These are phyloP conservation scores for Atractiella rhizophila DNA, from an alignment of 768 basidiomycete genomes.

Conservation along the genomic window DNA sequence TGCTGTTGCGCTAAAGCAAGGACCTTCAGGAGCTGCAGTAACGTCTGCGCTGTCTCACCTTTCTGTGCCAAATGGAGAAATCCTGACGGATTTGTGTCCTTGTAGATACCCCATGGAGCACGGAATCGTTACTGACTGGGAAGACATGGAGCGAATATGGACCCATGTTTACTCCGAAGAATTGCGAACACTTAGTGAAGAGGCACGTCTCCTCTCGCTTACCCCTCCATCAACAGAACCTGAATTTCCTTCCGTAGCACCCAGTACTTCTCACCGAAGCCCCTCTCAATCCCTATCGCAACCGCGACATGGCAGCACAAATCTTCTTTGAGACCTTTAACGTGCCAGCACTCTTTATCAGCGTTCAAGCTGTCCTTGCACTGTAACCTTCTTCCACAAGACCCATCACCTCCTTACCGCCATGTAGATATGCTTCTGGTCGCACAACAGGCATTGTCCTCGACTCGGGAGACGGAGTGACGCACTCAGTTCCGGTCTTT, in stretches of 20 bases:
- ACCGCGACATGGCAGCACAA: slow-evolving; percentile 87
- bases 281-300: slow-evolving; percentile 82
- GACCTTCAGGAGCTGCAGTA: no score
- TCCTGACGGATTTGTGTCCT: neutral
- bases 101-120: slow-evolving; percentile 77
- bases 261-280: slow-evolving; percentile 93
- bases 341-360: slow-evolving; percentile 85
- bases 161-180: slow-evolving; percentile 92
- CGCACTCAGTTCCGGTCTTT: slow-evolving; percentile 93
- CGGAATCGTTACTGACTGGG: slow-evolving; percentile 97
- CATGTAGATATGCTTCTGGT: slow-evolving; percentile 73
- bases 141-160: slow-evolving; percentile 99
- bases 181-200: slow-evolving; percentile 80
- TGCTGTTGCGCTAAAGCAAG: no score
- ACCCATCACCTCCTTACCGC: neutral
- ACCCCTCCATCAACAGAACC: neutral
- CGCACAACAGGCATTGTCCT: slow-evolving; percentile 97
- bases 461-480: slow-evolving; percentile 95
- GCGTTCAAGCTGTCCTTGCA: slow-evolving; percentile 87
- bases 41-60: no score
- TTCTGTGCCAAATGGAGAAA: no score
- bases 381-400: slow-evolving; percentile 33
- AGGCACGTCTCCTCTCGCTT: slow-evolving; percentile 31
- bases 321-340: slow-evolving; percentile 99
- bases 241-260: slow-evolving; percentile 33